These are phyloP conservation scores for Fragilariopsis cylindrus DNA, from an alignment of 108 stramenopile species.

Conservation along the genomic window DNA sequence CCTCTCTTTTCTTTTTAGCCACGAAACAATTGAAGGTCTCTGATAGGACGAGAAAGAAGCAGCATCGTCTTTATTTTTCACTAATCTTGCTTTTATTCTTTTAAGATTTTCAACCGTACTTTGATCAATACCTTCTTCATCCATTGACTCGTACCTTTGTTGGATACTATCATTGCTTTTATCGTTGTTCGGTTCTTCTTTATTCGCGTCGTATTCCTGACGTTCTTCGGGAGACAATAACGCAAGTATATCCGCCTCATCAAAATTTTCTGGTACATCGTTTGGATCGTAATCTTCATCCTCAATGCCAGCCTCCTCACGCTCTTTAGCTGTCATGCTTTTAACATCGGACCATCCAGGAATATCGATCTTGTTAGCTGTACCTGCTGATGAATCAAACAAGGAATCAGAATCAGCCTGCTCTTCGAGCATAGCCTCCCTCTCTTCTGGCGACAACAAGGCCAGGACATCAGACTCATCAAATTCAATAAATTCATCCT, in stretches of 20 bases:
- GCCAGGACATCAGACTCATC: constrained; percentile 68
- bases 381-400: constrained; percentile 4
- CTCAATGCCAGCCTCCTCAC: constrained; percentile 42
- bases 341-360: constrained; percentile 37
- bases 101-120: constrained; percentile 27
- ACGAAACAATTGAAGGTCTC: constrained; percentile 70
- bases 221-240: constrained; percentile 58
- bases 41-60: constrained; percentile 29
- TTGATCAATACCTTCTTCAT: constrained; percentile 17
- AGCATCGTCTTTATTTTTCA: constrained; percentile 19
- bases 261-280: constrained; percentile 60
- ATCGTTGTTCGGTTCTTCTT: constrained; percentile 1
- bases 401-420: constrained; percentile 35
- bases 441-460: constrained; percentile 66
- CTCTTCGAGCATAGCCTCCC: constrained; percentile 22
- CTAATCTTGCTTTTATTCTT: constrained; percentile 28
- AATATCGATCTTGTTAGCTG: constrained; percentile 5
- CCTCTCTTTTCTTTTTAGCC: constrained; percentile 73
- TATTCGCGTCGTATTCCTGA: constrained; percentile 31
- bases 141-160: constrained; percentile 14
- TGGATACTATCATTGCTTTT: constrained; percentile 1
- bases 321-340: constrained; percentile 27
- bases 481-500: constrained; percentile 65
- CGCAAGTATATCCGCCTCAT: constrained; percentile 67
- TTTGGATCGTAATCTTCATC: constrained; percentile 66